Conservation (phyloP, 371 early-diverging fungal genomes). For the Circinella minor region DNA sequence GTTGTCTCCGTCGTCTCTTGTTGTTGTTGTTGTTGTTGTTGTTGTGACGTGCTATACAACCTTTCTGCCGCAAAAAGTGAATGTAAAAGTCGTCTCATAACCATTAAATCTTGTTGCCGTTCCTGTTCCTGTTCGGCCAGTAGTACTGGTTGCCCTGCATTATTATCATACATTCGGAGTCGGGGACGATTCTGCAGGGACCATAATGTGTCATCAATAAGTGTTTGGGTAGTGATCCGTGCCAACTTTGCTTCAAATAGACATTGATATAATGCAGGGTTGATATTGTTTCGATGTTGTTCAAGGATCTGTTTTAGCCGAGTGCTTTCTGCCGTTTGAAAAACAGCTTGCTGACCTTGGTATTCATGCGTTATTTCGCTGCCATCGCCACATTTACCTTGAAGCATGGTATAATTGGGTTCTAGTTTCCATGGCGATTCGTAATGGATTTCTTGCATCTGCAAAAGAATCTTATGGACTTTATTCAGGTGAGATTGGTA, state of each 20-base stretch:
- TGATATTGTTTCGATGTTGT: constrained; percentile 32
- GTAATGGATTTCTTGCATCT: constrained; percentile 18
- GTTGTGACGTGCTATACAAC: not conserved
- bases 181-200: constrained; percentile 18
- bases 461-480: constrained; percentile 19
- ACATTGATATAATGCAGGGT: constrained; percentile 27
- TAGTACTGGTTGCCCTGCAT: constrained; percentile 16
- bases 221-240: constrained; percentile 58
- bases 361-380: constrained; percentile 35
- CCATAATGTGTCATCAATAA: constrained; percentile 48
- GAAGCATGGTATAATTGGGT: constrained; percentile 29
- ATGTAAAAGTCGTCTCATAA: constrained; percentile 22
- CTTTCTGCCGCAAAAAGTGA: constrained; percentile 26
- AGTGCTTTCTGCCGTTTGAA: constrained; percentile 30
- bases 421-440: constrained; percentile 40
- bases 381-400: constrained; percentile 37
- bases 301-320: constrained; percentile 36
- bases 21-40: not conserved
- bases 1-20: not conserved
- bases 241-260: constrained; percentile 45
- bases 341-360: constrained; percentile 35
- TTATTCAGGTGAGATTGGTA: constrained; percentile 27
- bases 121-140: constrained; percentile 9
- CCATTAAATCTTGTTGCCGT: constrained; percentile 8
- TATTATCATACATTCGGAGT: constrained; percentile 10